Conservation (phyloP, 805 yeast species). For the Candida silvicultrix region DNA sequence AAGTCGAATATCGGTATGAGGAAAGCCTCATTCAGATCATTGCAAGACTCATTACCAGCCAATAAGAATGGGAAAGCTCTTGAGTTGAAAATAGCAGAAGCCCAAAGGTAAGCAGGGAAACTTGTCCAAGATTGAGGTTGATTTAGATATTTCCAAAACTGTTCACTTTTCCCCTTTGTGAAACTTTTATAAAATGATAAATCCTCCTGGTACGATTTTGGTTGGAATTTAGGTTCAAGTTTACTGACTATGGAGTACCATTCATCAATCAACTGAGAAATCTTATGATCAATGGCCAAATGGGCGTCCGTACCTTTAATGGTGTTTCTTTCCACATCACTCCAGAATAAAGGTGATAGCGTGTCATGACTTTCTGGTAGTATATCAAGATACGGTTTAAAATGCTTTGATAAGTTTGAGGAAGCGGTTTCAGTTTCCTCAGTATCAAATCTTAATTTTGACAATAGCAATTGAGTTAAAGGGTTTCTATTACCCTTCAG, state of each 20-base stretch:
- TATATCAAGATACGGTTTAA: conserved; percentile 39
- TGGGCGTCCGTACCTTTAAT: conserved; percentile 68
- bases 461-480: conserved; percentile 29
- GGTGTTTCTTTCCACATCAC: conserved; percentile 37
- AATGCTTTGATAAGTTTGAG: conserved; percentile 16
- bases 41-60: conserved; percentile 28
- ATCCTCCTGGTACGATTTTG: conserved; percentile 17
- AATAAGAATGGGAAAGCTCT: conserved; percentile 77
- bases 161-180: conserved; percentile 17
- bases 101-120: conserved; percentile 72
- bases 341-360: conserved; percentile 65
- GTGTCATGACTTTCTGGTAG: conserved; percentile 40
- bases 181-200: conserved; percentile 22
- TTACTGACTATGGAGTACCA: conserved; percentile 38
- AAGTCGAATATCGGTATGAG: conserved; percentile 74
- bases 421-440: conserved; percentile 10
- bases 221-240: conserved; percentile 13
- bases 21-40: conserved; percentile 51
- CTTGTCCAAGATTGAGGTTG: conserved; percentile 46
- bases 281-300: conserved; percentile 42
- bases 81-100: conserved; percentile 60
- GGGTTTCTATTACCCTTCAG: conserved; percentile 10
- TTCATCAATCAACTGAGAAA: conserved; percentile 45
- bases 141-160: conserved; percentile 21
- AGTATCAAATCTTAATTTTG: conserved; percentile 34